phyloP scores from a whole-genome alignment of 257 asterid genomes.

The Fraxinus excelsior region DNA sequence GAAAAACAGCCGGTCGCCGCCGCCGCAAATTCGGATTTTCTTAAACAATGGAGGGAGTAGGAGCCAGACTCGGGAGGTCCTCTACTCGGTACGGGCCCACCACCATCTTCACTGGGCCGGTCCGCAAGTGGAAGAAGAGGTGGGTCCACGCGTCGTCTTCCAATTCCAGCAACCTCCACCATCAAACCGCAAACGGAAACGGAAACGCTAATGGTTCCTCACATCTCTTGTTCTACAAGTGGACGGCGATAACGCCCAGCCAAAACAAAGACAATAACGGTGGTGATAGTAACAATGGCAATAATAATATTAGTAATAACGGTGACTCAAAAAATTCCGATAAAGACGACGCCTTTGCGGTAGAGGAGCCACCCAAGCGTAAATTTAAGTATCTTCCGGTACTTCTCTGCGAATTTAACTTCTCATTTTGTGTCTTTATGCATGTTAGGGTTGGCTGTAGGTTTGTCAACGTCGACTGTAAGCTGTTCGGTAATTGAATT shows the following conservation, averaged over 20 bases:
- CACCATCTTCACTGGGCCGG: constrained; percentile 83
- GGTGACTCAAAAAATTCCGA: constrained; percentile 40
- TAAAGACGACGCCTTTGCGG: constrained; percentile 40
- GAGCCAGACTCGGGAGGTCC: constrained; percentile 83
- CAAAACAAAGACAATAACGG: constrained; percentile 41
- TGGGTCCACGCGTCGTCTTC: constrained; percentile 55
- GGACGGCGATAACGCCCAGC: constrained; percentile 66
- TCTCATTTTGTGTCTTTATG: constrained; percentile 6
- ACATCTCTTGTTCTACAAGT: constrained; percentile 73
- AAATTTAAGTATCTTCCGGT: constrained; percentile 95
- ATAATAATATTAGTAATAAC: constrained; percentile 12
- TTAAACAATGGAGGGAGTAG: constrained; percentile 84
- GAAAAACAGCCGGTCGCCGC: constrained; percentile 1
- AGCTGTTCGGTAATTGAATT: neutral
- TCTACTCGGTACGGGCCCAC: constrained; percentile 83
- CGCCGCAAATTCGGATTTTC: constrained; percentile 15
- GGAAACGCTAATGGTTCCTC: constrained; percentile 50
- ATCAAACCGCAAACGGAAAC: constrained; percentile 43
- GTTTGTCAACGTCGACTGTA: neutral
- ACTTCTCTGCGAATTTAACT: constrained; percentile 26
- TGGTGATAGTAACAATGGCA: constrained; percentile 21
- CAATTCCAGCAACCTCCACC: constrained; percentile 19
- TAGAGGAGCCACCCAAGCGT: constrained; percentile 70
- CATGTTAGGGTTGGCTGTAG: constrained; percentile 7
- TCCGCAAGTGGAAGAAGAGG: constrained; percentile 79